These are phyloP conservation scores for Cenchrus purpureus DNA, from an alignment of 176 grass and related monocot genomes.

Conservation along the genomic window DNA sequence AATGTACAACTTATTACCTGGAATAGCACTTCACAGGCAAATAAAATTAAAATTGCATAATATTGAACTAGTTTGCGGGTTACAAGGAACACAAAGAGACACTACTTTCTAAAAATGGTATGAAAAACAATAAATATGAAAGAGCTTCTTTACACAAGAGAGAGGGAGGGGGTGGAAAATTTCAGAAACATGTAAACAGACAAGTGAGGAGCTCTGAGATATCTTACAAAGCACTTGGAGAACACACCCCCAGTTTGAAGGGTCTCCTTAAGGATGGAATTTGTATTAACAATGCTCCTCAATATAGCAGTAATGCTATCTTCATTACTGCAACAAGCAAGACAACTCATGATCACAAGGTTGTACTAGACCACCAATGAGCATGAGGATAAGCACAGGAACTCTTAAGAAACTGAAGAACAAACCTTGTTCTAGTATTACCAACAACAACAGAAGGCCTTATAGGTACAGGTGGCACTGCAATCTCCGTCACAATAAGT, in stretches of 20 bases:
- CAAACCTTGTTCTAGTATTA: conserved; percentile 70
- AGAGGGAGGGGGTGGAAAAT: background rate
- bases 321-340: conserved; percentile 76
- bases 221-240: conserved; percentile 78
- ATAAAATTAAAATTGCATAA: conserved; percentile 2
- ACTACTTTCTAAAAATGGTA: conserved; percentile 4
- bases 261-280: conserved; percentile 80
- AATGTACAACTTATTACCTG: background rate
- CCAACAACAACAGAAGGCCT: conserved; percentile 79
- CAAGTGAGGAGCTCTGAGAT: conserved; percentile 9
- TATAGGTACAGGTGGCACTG: conserved; percentile 82
- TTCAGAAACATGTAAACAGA: conserved; percentile 18
- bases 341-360: conserved; percentile 25
- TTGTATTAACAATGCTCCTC: conserved; percentile 73
- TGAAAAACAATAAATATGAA: background rate
- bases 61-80: conserved; percentile 1
- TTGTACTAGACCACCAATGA: conserved; percentile 12
- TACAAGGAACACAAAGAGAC: conserved; percentile 3
- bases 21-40: background rate
- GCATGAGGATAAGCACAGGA: conserved; percentile 21
- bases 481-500: conserved; percentile 82
- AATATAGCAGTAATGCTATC: conserved; percentile 87
- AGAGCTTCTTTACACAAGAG: background rate
- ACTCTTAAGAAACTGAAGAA: conserved; percentile 26
- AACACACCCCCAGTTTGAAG: conserved; percentile 66